Conservation (phyloP, 2,329 filamentous ascomycete species). For the Clonostachys byssicola region DNA sequence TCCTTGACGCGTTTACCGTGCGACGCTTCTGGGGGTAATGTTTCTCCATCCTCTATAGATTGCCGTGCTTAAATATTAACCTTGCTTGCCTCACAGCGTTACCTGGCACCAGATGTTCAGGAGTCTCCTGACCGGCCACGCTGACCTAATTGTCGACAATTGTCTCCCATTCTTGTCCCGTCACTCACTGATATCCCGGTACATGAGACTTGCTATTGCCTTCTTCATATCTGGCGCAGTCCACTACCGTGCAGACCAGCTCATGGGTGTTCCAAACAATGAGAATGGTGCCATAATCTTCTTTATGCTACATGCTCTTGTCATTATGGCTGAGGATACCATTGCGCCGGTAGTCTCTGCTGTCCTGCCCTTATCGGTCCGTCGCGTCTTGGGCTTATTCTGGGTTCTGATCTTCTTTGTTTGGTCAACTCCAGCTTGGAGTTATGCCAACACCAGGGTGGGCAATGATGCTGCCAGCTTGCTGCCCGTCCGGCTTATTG, state of each 20-base stretch:
- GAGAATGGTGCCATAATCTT: conserved; percentile 1
- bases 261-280: neutral
- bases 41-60: neutral
- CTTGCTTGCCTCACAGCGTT: neutral
- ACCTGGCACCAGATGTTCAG: conserved; percentile 3
- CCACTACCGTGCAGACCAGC: conserved; percentile 1
- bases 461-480: conserved; percentile 1
- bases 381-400: neutral
- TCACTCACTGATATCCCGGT: neutral
- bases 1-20: neutral
- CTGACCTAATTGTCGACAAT: conserved; percentile 1
- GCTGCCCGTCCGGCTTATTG: neutral
- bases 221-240: conserved; percentile 1
- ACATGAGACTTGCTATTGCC: neutral
- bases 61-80: neutral
- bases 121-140: conserved; percentile 1
- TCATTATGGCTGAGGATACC: neutral
- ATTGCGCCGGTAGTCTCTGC: neutral
- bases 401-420: conserved; percentile 4
- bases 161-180: neutral
- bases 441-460: conserved; percentile 1
- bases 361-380: neutral
- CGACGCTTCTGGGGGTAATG: conserved; percentile 2
- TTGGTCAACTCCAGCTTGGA: conserved; percentile 4
- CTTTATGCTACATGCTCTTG: conserved; percentile 1